phyloP scores from a whole-genome alignment of 192 early-diverging fungal genomes.

The Linnemannia schmuckeri region DNA sequence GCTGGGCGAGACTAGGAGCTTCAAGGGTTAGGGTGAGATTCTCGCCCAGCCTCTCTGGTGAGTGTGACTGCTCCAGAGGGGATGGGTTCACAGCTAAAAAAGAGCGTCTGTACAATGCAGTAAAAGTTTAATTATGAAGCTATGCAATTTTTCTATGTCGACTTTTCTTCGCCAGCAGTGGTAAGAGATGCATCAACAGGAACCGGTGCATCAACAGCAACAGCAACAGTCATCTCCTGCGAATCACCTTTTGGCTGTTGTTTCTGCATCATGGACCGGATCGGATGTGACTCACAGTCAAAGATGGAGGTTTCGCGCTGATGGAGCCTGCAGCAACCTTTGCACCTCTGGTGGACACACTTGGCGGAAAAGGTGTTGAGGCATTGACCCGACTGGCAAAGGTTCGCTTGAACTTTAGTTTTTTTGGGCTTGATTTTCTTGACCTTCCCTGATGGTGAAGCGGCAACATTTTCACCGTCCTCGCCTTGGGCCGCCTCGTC shows the following conservation, averaged over 20 bases:
- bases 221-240: not conserved
- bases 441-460: not conserved
- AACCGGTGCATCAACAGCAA: not conserved
- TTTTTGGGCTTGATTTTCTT: conserved; percentile 38
- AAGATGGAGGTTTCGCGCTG: conserved; percentile 14
- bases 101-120: no score
- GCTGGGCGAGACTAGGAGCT: no score
- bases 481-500: conserved; percentile 19
- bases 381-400: conserved; percentile 23
- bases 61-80: no score
- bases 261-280: conserved; percentile 1
- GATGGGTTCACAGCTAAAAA: no score
- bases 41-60: no score
- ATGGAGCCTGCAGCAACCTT: conserved; percentile 30
- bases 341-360: conserved; percentile 49
- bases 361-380: conserved; percentile 28
- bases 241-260: not conserved
- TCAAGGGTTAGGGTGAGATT: no score
- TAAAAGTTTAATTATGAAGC: not conserved
- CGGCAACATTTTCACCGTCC: not conserved
- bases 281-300: conserved; percentile 28
- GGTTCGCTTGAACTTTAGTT: conserved; percentile 12
- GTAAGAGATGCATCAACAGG: not conserved
- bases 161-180: not conserved
- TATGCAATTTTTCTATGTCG: not conserved